Conservation (phyloP, 2,329 filamentous ascomycete genomes). For the Gnomoniopsis sp. region DNA sequence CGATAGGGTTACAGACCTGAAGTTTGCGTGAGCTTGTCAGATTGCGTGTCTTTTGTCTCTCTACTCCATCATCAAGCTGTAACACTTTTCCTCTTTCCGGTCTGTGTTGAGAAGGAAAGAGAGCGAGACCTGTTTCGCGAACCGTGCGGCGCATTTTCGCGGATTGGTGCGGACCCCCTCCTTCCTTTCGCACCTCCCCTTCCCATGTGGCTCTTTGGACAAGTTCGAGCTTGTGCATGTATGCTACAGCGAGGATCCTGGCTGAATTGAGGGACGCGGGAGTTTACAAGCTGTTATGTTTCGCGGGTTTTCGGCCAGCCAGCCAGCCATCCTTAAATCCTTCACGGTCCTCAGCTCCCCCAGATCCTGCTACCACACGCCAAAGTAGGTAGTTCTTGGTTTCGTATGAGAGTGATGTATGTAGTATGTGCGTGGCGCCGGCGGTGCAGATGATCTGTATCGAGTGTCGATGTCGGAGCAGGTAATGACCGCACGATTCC, state of each 20-base stretch:
- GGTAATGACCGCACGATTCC: constrained; percentile 7
- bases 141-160: neutral
- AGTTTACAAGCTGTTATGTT: neutral
- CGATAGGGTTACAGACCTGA: neutral
- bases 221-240: constrained; percentile 12
- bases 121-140: neutral
- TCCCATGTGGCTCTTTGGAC: constrained; percentile 6
- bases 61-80: neutral
- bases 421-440: no score
- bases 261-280: neutral
- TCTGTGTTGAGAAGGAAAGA: neutral
- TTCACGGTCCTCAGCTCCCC: neutral
- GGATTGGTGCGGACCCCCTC: constrained; percentile 10
- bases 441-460: neutral
- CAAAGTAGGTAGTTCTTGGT: no score
- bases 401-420: no score
- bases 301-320: neutral
- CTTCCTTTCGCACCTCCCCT: neutral
- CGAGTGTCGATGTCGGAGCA: neutral
- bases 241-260: constrained; percentile 4
- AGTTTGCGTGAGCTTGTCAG: neutral
- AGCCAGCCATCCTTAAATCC: neutral
- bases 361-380: no score
- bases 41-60: neutral
- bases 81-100: no score